A percentile compares a stretch with the other conserved stretches of the same genome.
phyloP scores from a whole-genome alignment of 495 filamentous ascomycete species.

The Daldinia loculata region DNA sequence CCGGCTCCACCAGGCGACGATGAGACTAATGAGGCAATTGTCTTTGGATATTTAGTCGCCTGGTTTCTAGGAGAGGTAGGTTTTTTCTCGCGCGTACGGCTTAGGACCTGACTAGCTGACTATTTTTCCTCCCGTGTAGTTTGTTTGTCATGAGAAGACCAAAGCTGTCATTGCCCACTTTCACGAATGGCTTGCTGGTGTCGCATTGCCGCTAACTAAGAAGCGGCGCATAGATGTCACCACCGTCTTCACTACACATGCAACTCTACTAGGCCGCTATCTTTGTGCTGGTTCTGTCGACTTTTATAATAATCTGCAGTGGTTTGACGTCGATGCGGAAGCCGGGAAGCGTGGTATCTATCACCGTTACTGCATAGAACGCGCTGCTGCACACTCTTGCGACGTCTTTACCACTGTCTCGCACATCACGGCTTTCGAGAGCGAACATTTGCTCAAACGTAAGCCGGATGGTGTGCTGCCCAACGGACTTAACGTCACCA shows the following conservation, averaged over 20 bases:
- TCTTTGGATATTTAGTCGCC: slow-evolving; percentile 96
- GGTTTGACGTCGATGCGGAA: slow-evolving; percentile 96
- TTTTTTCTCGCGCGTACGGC: slow-evolving; percentile 5
- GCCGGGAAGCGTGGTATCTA: slow-evolving; percentile 98
- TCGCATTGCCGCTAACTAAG: slow-evolving; percentile 91
- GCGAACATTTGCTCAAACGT: slow-evolving; percentile 94
- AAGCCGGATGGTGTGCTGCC: slow-evolving; percentile 97
- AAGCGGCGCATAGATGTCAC: slow-evolving; percentile 95
- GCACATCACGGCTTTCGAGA: slow-evolving; percentile 98
- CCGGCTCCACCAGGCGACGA: slow-evolving; percentile 89
- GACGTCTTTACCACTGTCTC: slow-evolving; percentile 99
- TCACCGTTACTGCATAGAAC: slow-evolving; percentile 97
- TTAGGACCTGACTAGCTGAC: slow-evolving; percentile 24
- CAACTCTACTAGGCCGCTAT: slow-evolving; percentile 92
- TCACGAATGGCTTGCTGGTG: slow-evolving; percentile 97
- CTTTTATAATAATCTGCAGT: slow-evolving; percentile 99
- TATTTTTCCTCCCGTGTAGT: slow-evolving; percentile 61
- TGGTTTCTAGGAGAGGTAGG: slow-evolving; percentile 98
- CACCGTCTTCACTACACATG: slow-evolving; percentile 98
- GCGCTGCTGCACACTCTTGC: slow-evolving; percentile 85
- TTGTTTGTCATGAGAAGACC: slow-evolving; percentile 87
- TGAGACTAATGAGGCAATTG: slow-evolving; percentile 96
- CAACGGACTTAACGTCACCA: slow-evolving; percentile 97
- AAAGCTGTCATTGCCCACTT: slow-evolving; percentile 96
- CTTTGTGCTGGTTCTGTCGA: slow-evolving; percentile 97